Percentiles rank a stretch among this genome's conserved stretches.
These are phyloP conservation scores for Lachnellula arida DNA, from an alignment of 2,329 filamentous ascomycete genomes.

Conservation along the genomic window DNA sequence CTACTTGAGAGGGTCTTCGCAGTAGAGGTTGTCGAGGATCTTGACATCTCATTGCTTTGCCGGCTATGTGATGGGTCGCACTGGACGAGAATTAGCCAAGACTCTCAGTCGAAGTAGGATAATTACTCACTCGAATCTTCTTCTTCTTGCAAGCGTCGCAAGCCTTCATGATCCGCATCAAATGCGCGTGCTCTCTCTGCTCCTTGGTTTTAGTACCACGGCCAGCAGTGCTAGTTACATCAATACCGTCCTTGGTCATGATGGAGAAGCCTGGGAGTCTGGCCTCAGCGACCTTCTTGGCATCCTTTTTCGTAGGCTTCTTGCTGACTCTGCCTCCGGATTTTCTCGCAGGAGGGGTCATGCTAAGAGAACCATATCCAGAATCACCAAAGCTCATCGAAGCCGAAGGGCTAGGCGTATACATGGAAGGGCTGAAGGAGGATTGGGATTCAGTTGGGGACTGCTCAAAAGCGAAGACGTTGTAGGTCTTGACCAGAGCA, in stretches of 20 bases:
- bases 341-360: constrained; percentile 19
- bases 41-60: constrained; percentile 21
- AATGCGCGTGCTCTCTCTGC: constrained; percentile 61
- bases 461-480: constrained; percentile 35
- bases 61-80: constrained; percentile 30
- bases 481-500: constrained; percentile 45
- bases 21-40: constrained; percentile 18
- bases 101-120: not conserved
- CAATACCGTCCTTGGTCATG: constrained; percentile 57
- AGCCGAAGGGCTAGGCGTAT: constrained; percentile 39
- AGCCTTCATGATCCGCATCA: constrained; percentile 65
- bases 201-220: constrained; percentile 63
- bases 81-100: constrained; percentile 16
- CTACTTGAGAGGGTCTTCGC: constrained; percentile 18
- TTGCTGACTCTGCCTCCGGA: constrained; percentile 21
- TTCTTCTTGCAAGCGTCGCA: constrained; percentile 58
- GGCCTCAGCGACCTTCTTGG: constrained; percentile 23
- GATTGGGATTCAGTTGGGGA: constrained; percentile 40
- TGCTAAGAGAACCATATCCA: constrained; percentile 22
- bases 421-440: constrained; percentile 44
- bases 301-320: constrained; percentile 25
- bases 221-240: constrained; percentile 59
- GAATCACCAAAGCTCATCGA: constrained; percentile 39
- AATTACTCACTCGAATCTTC: constrained; percentile 47
- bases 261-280: constrained; percentile 60